phyloP scores from a whole-genome alignment of 2,329 filamentous ascomycete genomes.

The Colletotrichum eremochloae region DNA sequence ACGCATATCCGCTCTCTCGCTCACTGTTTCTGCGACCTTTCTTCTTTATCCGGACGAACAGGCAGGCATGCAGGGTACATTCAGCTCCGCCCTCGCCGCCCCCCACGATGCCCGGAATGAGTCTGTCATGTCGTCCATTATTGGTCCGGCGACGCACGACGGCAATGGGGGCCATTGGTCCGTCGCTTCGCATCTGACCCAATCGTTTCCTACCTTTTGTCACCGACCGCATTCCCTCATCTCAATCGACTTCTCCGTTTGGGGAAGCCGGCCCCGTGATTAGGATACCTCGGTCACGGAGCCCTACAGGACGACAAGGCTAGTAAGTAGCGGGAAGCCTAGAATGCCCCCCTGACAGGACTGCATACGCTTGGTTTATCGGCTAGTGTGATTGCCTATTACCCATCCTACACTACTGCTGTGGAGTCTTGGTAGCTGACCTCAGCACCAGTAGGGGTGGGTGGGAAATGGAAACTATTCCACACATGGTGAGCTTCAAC shows the following conservation, averaged over 20 bases:
- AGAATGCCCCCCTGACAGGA: conserved; percentile 15
- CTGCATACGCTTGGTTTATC: conserved; percentile 19
- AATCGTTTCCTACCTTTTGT: conserved; percentile 30
- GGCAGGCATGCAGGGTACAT: conserved; percentile 36
- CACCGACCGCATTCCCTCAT: conserved; percentile 33
- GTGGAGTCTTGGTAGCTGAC: conserved; percentile 35
- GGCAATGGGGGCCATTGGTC: conserved; percentile 13
- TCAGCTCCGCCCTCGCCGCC: conserved; percentile 38
- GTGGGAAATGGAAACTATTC: background rate
- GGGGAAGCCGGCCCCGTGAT: conserved; percentile 23
- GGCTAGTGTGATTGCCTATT: conserved; percentile 8
- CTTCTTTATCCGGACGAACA: conserved; percentile 3
- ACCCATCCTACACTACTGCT: conserved; percentile 12
- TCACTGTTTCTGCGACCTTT: conserved; percentile 3
- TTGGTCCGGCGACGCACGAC: conserved; percentile 33
- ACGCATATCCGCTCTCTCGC: too few species aligned
- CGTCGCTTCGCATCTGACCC: conserved; percentile 31
- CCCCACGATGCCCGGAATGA: conserved; percentile 32
- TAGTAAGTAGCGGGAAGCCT: conserved; percentile 20
- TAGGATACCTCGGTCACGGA: conserved; percentile 19
- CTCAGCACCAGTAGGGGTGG: conserved; percentile 30
- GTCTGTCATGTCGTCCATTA: conserved; percentile 29
- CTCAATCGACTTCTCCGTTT: conserved; percentile 17
- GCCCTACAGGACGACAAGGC: conserved; percentile 26
- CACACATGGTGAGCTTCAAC: conserved; percentile 14